Percentiles rank a stretch among this genome's conserved stretches.
phyloP scores from a whole-genome alignment of 2,329 filamentous ascomycete species.

The Neopestalotiopsis sp. region DNA sequence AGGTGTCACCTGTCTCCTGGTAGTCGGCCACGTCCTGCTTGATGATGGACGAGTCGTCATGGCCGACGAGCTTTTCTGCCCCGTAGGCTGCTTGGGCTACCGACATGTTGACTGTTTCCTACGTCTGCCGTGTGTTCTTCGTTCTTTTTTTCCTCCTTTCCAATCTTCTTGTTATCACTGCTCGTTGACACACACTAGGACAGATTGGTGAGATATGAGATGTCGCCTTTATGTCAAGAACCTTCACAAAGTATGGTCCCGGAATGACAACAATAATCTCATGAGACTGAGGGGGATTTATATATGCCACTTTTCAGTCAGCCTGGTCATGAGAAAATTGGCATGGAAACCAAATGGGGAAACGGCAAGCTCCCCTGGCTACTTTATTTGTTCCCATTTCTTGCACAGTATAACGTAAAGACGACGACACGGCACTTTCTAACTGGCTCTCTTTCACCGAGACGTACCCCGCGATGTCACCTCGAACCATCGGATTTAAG shows the following conservation, averaged over 20 bases:
- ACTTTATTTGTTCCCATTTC: not conserved
- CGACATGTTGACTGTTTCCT: conserved; percentile 49
- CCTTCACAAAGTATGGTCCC: too few species aligned
- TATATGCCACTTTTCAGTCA: not conserved
- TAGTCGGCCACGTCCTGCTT: conserved; percentile 75
- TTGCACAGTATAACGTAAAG: not conserved
- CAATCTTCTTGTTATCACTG: too few species aligned
- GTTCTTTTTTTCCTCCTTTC: too few species aligned
- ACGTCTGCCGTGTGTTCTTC: not conserved
- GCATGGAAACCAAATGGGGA: not conserved
- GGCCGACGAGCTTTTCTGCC: conserved; percentile 71
- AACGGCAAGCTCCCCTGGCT: not conserved
- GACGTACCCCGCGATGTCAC: conserved; percentile 10
- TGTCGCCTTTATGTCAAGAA: too few species aligned
- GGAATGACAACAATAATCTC: too few species aligned
- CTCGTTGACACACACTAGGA: too few species aligned
- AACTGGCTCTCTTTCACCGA: not conserved
- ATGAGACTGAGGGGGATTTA: not conserved
- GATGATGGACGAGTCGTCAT: conserved; percentile 68
- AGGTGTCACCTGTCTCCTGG: conserved; percentile 47
- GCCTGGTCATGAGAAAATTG: too few species aligned
- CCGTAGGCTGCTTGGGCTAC: conserved; percentile 70
- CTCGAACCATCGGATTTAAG: not conserved
- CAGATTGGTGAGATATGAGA: too few species aligned
- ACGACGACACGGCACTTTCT: not conserved